A percentile compares a stretch with the other conserved stretches of the same genome.
Evolutionary conservation across 1,139 yeast species (phyloP).

Genomic region (Magnusiomyces magnusii): DNA sequence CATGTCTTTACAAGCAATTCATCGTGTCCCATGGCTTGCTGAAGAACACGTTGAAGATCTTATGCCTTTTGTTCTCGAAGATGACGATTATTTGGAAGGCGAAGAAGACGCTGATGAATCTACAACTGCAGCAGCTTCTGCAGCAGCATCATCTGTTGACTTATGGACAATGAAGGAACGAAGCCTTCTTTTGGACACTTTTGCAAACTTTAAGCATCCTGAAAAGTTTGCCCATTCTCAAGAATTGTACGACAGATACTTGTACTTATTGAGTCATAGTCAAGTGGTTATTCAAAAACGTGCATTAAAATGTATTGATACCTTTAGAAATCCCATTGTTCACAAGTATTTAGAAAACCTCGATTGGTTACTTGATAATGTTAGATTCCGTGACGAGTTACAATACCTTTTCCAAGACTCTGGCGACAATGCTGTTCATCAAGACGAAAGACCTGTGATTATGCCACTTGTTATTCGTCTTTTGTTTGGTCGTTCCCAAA

Average conservation of each 20-base stretch:
- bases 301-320: conserved; percentile 65
- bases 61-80: conserved; percentile 40
- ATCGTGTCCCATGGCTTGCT: conserved; percentile 53
- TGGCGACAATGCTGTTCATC: conserved; percentile 47
- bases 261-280: conserved; percentile 56
- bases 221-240: conserved; percentile 46
- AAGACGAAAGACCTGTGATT: conserved; percentile 48
- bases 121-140: background rate
- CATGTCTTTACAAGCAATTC: conserved; percentile 35
- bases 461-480: conserved; percentile 74
- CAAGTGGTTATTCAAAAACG: conserved; percentile 57
- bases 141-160: conserved; percentile 17
- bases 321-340: conserved; percentile 52
- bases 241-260: conserved; percentile 46
- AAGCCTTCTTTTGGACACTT: conserved; percentile 49
- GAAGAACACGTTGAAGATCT: conserved; percentile 52
- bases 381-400: conserved; percentile 78
- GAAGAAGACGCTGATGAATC: conserved; percentile 4
- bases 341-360: conserved; percentile 68
- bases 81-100: conserved; percentile 8
- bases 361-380: conserved; percentile 69
- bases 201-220: conserved; percentile 59
- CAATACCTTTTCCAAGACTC: conserved; percentile 49
- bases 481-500: conserved; percentile 77
- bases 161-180: conserved; percentile 59